Base-by-base conservation (phyloP, 345 rosid species). In the Populus tremula region DNA sequence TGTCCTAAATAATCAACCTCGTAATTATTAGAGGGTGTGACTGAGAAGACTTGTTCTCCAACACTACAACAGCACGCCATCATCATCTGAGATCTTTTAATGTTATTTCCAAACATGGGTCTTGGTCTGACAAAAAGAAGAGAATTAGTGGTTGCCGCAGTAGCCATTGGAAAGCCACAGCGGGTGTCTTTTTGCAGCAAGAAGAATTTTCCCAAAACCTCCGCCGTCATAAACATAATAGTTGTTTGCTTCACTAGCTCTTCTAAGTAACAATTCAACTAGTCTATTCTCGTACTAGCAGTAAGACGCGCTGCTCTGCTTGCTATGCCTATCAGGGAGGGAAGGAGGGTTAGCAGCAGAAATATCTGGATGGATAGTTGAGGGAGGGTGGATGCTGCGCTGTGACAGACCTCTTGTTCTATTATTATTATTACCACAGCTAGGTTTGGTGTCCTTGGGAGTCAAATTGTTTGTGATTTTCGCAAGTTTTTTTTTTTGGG, bases 1-100 rank as follows among this genome's bases (percentile, higher is more conserved):
- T 93, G 86, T 31, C 99, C 99, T 70, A 95, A 82, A 84, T 95
- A 95, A 85, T 95, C 99, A n/a, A 95, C 87, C 54, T 91, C 94
- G 74, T 27, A 82, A 74, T 86, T 87, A 56, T 85, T 82, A 47
- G 97, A 86, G 31, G 93, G 85, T 5, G 94, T 93, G 67, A 93
- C 87, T 3, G 94, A 91, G 74, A 95, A 95, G 56, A 88, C 81
- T 43, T 89, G 92, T 29, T 87, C 88, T 3, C 88, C 89, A 0
- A 79, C 73, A 29, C 59, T 36, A 74, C 77, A 72, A 20, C 77
- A 70, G 13, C 80, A 67, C 1, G 8, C 23, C 73, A 69, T 29
- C 68, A 17, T 36, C 8, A 17, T 25, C 31, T 38, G 65, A 65
- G 41, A 23, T 77, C 47, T 61, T 59, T 23, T 23, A 59, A 25